phyloP scores from a whole-genome alignment of 2,329 filamentous ascomycete genomes.

The Colletotrichum magnum region DNA sequence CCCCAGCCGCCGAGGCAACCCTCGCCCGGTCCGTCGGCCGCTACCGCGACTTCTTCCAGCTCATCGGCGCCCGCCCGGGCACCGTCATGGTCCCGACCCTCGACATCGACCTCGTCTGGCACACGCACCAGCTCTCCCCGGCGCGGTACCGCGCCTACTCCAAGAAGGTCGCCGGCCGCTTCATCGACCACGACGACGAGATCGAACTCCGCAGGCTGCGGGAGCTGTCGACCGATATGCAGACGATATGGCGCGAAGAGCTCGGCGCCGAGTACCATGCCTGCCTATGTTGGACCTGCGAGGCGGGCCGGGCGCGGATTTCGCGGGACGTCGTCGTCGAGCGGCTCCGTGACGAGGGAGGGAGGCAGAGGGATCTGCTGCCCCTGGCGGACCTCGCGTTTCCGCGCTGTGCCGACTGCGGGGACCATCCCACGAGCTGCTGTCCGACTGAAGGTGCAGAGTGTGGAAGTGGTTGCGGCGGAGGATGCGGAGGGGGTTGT shows the following conservation, averaged over 20 bases:
- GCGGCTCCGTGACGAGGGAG: slow-evolving; percentile 13
- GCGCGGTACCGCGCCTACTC: slow-evolving; percentile 45
- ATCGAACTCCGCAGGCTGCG: slow-evolving; percentile 47
- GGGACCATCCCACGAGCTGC: slow-evolving; percentile 22
- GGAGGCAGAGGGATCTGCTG: slow-evolving; percentile 9
- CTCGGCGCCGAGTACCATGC: slow-evolving; percentile 53
- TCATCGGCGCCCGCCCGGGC: slow-evolving; percentile 48
- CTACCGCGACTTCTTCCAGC: slow-evolving; percentile 55
- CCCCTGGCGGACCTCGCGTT: slow-evolving; percentile 26
- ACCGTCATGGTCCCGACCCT: slow-evolving; percentile 55
- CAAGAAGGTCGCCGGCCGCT: slow-evolving; percentile 41
- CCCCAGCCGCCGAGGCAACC: slow-evolving; percentile 52
- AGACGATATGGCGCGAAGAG: slow-evolving; percentile 46
- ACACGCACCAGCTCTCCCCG: slow-evolving; percentile 57
- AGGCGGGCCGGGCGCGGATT: slow-evolving; percentile 44
- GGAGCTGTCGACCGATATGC: slow-evolving; percentile 48
- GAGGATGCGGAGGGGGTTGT: slow-evolving; percentile 34
- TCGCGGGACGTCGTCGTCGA: slow-evolving; percentile 23
- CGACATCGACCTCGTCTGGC: slow-evolving; percentile 60
- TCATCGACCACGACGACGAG: slow-evolving; percentile 58
- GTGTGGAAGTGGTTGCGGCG: slow-evolving; percentile 34
- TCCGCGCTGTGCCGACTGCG: slow-evolving; percentile 29
- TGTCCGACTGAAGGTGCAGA: slow-evolving; percentile 26
- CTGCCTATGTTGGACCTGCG: slow-evolving; percentile 56
- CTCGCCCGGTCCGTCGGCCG: slow-evolving; percentile 52